Evolutionary conservation across 768 basidiomycete genomes (phyloP), one percentile per base, ranked within the genome.

Genomic region (Suillus hirtellus): DNA sequence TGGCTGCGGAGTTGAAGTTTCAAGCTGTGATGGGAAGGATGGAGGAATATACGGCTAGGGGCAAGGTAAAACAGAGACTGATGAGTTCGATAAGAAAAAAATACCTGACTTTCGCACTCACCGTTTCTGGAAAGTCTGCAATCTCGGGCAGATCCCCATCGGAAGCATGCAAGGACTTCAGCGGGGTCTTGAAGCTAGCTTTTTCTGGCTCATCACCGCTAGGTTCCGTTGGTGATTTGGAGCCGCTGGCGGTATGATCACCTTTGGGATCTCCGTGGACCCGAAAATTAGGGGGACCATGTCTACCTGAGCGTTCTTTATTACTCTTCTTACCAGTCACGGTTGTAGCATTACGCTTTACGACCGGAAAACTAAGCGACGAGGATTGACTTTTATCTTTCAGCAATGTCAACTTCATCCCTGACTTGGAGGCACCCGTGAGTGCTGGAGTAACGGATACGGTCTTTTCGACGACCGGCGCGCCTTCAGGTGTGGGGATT

Each of bases 1-100:
- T n/a, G 67, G 65, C 40, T 72, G 74, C 11, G 86, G 86, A 5
- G 86, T 87, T 2, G 86, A 88, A 34, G 84, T 86, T 38, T 74
- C 68, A 24, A 87, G 70, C 62, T 84, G 75, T 12, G 80, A 76
- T 37, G 83, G 81, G 66, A 86, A 87, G 8, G 86, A 86, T 4
- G 85, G 85, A 1, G 84, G 84, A 21, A 83, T 71, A 63, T 80
- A 84, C n/a, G 76, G 73, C 84, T 80, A 65, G 67, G 49, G 35
- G 34, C 46, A 56, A 35, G 17, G 52, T 56, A 50, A 40, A 42
- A 52, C 6, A 61, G 42, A 53, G 43, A 54, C 62, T 38, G 52
- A 52, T 75, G 62, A 75, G 65, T 55, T 43, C 24, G 34, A 55
- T 40, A 61, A 46, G 44, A 56, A 34, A 27, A 37, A 59, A 47